A percentile compares a stretch with the other conserved stretches of the same genome.
phyloP scores from a whole-genome alignment of 768 basidiomycete genomes.

The Naganishia antarctica region DNA sequence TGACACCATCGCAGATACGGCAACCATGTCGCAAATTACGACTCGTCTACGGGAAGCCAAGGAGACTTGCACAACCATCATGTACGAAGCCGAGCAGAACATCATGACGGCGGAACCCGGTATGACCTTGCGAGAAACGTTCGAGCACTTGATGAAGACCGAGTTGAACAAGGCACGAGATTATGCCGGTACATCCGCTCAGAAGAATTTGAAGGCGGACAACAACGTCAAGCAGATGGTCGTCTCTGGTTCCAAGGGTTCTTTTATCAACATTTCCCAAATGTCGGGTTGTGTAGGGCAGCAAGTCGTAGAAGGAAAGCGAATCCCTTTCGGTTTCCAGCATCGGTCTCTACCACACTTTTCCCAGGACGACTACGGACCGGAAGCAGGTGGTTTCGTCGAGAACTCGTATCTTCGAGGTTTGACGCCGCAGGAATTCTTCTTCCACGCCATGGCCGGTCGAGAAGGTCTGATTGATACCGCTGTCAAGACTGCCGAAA shows the following conservation, averaged over 20 bases:
- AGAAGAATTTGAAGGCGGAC: conserved; percentile 94
- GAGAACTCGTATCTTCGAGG: conserved; percentile 98
- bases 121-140: conserved; percentile 98
- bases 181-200: conserved; percentile 89
- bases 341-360: conserved; percentile 96
- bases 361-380: conserved; percentile 96
- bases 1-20: conserved; percentile 88
- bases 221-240: conserved; percentile 99
- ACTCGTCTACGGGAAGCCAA: conserved; percentile 77
- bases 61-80: conserved; percentile 67
- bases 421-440: conserved; percentile 95
- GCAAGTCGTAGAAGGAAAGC: conserved; percentile 94
- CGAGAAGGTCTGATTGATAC: conserved; percentile 99
- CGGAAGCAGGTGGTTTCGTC: conserved; percentile 95
- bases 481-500: conserved; percentile 98
- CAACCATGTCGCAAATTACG: conserved; percentile 81
- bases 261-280: conserved; percentile 96
- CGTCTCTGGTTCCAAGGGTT: conserved; percentile 96
- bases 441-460: conserved; percentile 99
- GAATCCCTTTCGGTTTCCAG: conserved; percentile 95
- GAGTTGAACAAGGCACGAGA: conserved; percentile 94
- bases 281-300: conserved; percentile 99
- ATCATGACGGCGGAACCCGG: conserved; percentile 83
- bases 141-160: conserved; percentile 85
- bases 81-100: conserved; percentile 78